A percentile compares a stretch with the other conserved stretches of the same genome.
phyloP scores from a whole-genome alignment of 495 filamentous ascomycete genomes.

The Choiromyces venosus region DNA sequence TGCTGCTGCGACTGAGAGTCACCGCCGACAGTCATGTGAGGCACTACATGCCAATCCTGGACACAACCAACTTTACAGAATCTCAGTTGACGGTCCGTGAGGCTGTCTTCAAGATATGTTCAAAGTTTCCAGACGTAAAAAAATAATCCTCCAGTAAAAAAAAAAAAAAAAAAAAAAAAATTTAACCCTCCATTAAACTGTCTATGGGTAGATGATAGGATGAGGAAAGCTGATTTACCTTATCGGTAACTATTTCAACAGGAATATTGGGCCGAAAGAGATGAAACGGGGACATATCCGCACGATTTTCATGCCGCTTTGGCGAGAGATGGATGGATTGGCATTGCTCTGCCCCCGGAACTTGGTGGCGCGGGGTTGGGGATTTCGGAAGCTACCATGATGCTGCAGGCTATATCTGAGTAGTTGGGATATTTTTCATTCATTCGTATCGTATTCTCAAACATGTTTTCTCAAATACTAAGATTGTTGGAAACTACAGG shows the following conservation, averaged over 20 bases:
- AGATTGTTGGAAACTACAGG: constrained; percentile 21
- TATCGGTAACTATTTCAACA: constrained; percentile 21
- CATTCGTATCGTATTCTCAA: background rate
- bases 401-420: constrained; percentile 71
- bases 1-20: background rate
- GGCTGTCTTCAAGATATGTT: constrained; percentile 62
- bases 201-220: background rate
- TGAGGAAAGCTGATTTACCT: background rate
- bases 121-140: constrained; percentile 52
- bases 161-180: no score
- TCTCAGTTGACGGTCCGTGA: constrained; percentile 67
- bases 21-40: background rate
- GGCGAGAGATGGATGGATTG: constrained; percentile 76
- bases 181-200: background rate
- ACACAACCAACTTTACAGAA: constrained; percentile 64
- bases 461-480: background rate
- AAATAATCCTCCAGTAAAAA: background rate
- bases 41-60: constrained; percentile 52
- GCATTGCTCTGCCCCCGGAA: constrained; percentile 67
- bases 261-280: constrained; percentile 67
- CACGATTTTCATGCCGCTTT: constrained; percentile 67
- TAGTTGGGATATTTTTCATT: constrained; percentile 56
- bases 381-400: constrained; percentile 76
- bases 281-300: constrained; percentile 63
- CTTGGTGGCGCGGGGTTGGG: constrained; percentile 69